These are phyloP conservation scores for Tylopilus rubrobrunneus DNA, from an alignment of 768 basidiomycete species.

Conservation along the genomic window DNA sequence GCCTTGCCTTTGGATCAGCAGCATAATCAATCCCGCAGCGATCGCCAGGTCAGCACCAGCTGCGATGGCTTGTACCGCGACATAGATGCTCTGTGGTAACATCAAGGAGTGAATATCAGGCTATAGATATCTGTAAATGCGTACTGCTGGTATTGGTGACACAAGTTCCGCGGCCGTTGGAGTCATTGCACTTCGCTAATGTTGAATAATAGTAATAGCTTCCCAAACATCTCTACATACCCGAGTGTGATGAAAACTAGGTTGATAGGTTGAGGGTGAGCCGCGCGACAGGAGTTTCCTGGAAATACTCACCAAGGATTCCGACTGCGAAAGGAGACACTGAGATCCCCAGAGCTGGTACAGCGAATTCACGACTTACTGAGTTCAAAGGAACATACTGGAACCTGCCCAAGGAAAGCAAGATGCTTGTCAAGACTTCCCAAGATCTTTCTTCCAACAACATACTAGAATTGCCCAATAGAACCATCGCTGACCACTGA, in stretches of 20 bases:
- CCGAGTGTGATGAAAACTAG: slow-evolving; percentile 3
- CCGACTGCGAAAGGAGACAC: not conserved
- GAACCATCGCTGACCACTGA: not conserved
- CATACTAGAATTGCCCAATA: slow-evolving; percentile 9
- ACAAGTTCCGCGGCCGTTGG: not conserved
- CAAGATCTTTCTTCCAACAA: not conserved
- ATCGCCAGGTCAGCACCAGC: slow-evolving; percentile 5
- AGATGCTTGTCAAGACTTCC: not conserved
- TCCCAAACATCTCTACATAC: not conserved
- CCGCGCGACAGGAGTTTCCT: not conserved
- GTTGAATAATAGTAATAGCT: not conserved
- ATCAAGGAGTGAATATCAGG: not conserved
- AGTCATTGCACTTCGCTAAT: not conserved
- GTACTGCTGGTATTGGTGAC: not conserved
- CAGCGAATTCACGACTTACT: not conserved
- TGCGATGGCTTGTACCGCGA: not conserved
- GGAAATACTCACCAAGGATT: not conserved
- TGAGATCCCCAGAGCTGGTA: not conserved
- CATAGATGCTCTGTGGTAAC: not conserved
- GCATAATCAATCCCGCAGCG: not conserved
- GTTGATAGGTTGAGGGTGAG: not conserved
- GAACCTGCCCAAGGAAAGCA: not conserved
- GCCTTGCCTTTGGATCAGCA: not conserved
- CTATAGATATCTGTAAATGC: not conserved
- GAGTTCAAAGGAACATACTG: slow-evolving; percentile 3